A percentile compares a stretch with the other conserved stretches of the same genome.
phyloP scores from a whole-genome alignment of 768 basidiomycete species.

The Hygrophoropsis aurantiaca region DNA sequence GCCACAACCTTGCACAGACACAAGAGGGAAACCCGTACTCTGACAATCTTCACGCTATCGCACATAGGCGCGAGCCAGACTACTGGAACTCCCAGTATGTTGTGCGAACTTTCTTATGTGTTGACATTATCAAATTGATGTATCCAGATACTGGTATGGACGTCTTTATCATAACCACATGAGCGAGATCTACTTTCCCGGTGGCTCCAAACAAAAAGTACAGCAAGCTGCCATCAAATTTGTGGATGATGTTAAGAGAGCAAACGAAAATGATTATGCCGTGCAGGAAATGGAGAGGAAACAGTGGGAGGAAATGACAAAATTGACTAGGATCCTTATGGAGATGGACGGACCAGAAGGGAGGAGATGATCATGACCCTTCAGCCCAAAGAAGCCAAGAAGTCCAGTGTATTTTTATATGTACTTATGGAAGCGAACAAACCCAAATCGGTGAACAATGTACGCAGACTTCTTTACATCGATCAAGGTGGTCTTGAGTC shows the following conservation, averaged over 20 bases:
- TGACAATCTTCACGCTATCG: slow-evolving; percentile 21
- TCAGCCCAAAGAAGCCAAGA: too few relatives aligned
- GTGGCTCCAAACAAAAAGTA: slow-evolving; percentile 9
- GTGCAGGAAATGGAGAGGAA: slow-evolving; percentile 14
- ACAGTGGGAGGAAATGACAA: slow-evolving; percentile 20
- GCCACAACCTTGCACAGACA: slow-evolving; percentile 17
- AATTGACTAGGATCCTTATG: slow-evolving; percentile 16
- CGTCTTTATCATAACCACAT: slow-evolving; percentile 17
- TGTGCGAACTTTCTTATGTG: background rate
- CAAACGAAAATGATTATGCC: slow-evolving; percentile 8
- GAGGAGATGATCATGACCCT: background rate
- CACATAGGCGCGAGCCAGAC: slow-evolving; percentile 23
- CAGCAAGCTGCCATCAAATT: slow-evolving; percentile 8
- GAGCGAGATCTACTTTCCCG: slow-evolving; percentile 13
- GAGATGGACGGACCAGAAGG: slow-evolving; percentile 2
- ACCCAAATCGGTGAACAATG: too few relatives aligned
- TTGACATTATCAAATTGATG: background rate
- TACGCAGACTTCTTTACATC: too few relatives aligned
- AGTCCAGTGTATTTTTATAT: too few relatives aligned
- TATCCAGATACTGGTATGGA: slow-evolving; percentile 14
- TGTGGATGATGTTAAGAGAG: slow-evolving; percentile 12
- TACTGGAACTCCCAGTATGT: slow-evolving; percentile 16
- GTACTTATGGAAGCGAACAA: too few relatives aligned
- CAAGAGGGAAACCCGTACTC: slow-evolving; percentile 18
- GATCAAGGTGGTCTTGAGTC: too few relatives aligned